phyloP scores from a whole-genome alignment of 495 filamentous ascomycete genomes.

The Barbatosphaeria neglecta region DNA sequence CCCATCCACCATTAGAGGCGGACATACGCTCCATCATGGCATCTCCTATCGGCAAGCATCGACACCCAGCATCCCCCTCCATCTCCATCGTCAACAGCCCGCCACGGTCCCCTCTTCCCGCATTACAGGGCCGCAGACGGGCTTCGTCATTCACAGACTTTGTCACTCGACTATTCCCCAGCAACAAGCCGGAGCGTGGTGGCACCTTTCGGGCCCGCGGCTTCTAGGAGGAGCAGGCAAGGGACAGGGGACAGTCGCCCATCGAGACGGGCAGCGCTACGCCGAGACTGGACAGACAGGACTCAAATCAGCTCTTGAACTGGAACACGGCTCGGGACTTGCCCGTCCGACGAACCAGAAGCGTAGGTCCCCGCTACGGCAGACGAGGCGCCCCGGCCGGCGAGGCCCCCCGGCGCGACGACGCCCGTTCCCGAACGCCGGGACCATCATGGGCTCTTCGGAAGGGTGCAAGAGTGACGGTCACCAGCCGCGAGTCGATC shows the following conservation, averaged over 20 bases:
- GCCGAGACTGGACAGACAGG: neutral
- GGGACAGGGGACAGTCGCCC: neutral
- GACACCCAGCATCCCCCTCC: neutral
- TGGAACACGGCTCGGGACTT: neutral
- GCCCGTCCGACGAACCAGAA: neutral
- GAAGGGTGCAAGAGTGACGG: neutral
- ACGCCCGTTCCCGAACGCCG: neutral
- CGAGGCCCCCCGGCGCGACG: neutral
- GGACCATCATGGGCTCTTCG: neutral
- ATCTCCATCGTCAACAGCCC: neutral
- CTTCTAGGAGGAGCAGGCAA: slow-evolving; percentile 6
- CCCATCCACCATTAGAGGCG: too few species aligned
- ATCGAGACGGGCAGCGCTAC: neutral
- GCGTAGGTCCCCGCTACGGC: neutral
- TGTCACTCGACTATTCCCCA: slow-evolving; percentile 25
- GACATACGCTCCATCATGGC: slow-evolving; percentile 2
- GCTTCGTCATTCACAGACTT: slow-evolving; percentile 18
- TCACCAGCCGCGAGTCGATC: neutral
- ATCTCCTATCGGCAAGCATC: slow-evolving; percentile 3
- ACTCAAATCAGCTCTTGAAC: neutral
- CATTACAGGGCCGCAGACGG: slow-evolving; percentile 7
- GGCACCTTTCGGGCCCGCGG: slow-evolving; percentile 18
- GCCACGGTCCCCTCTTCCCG: neutral
- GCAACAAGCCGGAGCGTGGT: slow-evolving; percentile 30
- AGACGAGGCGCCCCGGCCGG: neutral